Conservation (phyloP, 176 grass and related monocot species). For the Cenchrus americanus region DNA sequence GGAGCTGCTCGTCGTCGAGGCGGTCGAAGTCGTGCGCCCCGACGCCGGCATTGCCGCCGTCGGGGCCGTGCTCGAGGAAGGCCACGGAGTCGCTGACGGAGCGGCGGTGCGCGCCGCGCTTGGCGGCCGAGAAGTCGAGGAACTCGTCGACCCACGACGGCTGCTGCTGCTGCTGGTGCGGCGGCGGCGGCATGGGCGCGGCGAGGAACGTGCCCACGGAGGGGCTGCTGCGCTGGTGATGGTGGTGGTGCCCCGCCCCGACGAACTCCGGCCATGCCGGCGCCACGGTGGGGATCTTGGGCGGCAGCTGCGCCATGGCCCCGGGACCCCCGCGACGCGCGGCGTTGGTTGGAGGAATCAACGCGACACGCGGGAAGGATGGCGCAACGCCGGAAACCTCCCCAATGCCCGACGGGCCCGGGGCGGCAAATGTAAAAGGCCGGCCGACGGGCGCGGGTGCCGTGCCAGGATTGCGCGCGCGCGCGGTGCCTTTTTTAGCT, state of each 20-base stretch:
- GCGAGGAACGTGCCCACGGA: slow-evolving; percentile 58
- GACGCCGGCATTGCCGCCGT: slow-evolving; percentile 32
- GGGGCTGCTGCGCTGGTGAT: slow-evolving; percentile 53
- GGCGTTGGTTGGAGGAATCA: slow-evolving; percentile 38
- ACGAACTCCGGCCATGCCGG: slow-evolving; percentile 58
- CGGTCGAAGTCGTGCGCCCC: slow-evolving; percentile 67
- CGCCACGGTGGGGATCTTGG: slow-evolving; percentile 64
- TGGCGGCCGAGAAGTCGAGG: slow-evolving; percentile 73
- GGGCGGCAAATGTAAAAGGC: slow-evolving; percentile 43
- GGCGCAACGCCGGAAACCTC: slow-evolving; percentile 45
- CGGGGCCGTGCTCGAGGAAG: slow-evolving; percentile 52
- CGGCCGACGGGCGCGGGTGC: neutral
- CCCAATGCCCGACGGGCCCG: neutral
- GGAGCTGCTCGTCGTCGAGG: slow-evolving; percentile 82
- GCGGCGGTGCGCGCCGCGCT: slow-evolving; percentile 66
- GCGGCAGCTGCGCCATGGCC: slow-evolving; percentile 89
- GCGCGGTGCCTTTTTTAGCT: slow-evolving; percentile 32
- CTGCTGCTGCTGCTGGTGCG: slow-evolving; percentile 24
- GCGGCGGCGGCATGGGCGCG: slow-evolving; percentile 39
- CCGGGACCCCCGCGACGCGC: slow-evolving; percentile 31
- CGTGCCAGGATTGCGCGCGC: slow-evolving; percentile 20
- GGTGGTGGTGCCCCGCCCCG: slow-evolving; percentile 49
- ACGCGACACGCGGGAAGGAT: slow-evolving; percentile 53
- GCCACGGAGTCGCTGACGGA: slow-evolving; percentile 67
- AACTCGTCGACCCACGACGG: slow-evolving; percentile 78